Base-by-base conservation (phyloP, 768 basidiomycete species). In the Pseudohyphozyma bogoriensis region DNA sequence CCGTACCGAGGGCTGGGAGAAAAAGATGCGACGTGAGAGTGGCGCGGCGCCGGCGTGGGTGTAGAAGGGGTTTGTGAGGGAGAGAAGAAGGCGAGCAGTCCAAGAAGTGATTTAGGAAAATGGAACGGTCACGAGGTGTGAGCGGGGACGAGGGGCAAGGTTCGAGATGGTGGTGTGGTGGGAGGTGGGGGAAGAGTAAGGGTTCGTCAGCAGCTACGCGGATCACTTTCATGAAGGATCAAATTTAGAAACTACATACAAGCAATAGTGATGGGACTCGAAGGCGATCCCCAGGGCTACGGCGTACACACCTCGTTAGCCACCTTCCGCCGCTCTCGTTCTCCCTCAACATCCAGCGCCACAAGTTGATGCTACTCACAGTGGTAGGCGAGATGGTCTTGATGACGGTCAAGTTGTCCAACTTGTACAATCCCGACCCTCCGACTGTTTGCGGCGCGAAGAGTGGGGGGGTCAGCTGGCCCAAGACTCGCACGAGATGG, bases 271-370 rank as follows among this genome's bases (percentile, higher is more conserved):
- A 97, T 91, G 45, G 90, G 90, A 0, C 90, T 86, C 36, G 85
- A 87, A 4, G 93, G 88, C 68, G 80, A 78, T 28, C 93, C 93
- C 91, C 91, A 97, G 13, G 93, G 93, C 89, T 92, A 64, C 40
- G 36, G 31, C 33, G 24, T 39, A 54, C 11, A 28, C n/a, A n/a
- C 46, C 26, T 29, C 22, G 24, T 53, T 44, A 56, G 51, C 31
- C 13, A 49, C 26, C 1, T 26, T 32, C n/a, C n/a, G n/a, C n/a
- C n/a, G n/a, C n/a, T 24, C 40, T 40, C n/a, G 26, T 26, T 54
- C 24, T 33, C 11, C 37, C 50, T 32, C 16, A 16, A 24, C 18
- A 26, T 22, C 24, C 9, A 20, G 35, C 24, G 26, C 33, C 15
- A 11, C n/a, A 20, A 42, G 35, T 37, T 36, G 29, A 55, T 5